Percentiles rank a stretch among this genome's conserved stretches.
Conservation (phyloP, 805 yeast genomes). For the Saccharomycopsis malanga region DNA sequence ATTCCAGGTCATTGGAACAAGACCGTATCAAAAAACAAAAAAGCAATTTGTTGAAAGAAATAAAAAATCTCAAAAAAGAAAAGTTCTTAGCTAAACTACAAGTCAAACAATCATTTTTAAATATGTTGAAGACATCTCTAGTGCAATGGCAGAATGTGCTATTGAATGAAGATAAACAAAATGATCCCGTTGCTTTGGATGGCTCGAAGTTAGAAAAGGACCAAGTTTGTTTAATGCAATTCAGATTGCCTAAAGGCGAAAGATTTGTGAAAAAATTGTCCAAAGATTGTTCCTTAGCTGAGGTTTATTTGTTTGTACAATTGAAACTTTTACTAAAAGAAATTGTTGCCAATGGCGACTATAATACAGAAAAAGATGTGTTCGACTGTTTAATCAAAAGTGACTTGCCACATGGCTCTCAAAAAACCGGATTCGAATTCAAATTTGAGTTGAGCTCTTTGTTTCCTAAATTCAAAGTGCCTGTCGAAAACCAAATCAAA, state of each 20-base stretch:
- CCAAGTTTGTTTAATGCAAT: conserved; percentile 38
- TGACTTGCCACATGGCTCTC: background rate
- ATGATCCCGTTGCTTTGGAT: background rate
- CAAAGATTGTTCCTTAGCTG: conserved; percentile 34
- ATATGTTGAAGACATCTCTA: conserved; percentile 12
- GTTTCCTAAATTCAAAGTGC: conserved; percentile 51
- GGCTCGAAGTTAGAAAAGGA: conserved; percentile 25
- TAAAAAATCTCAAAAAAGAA: conserved; percentile 16
- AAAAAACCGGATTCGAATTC: background rate
- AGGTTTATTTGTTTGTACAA: conserved; percentile 43
- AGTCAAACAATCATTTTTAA: conserved; percentile 16
- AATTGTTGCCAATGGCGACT: background rate
- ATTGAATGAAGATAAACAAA: background rate
- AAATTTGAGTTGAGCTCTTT: conserved; percentile 53
- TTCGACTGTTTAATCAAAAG: background rate
- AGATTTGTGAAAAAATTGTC: conserved; percentile 40
- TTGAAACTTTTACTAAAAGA: conserved; percentile 10
- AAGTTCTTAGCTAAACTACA: conserved; percentile 17
- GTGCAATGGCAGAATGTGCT: conserved; percentile 2
- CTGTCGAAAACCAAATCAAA: conserved; percentile 25
- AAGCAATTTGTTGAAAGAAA: conserved; percentile 21
- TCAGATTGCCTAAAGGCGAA: conserved; percentile 49
- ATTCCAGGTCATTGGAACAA: conserved; percentile 47
- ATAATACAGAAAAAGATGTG: background rate
- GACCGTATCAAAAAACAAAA: conserved; percentile 46